Conservation (phyloP, 257 asterid species). For the Galeopsis tetrahit region DNA sequence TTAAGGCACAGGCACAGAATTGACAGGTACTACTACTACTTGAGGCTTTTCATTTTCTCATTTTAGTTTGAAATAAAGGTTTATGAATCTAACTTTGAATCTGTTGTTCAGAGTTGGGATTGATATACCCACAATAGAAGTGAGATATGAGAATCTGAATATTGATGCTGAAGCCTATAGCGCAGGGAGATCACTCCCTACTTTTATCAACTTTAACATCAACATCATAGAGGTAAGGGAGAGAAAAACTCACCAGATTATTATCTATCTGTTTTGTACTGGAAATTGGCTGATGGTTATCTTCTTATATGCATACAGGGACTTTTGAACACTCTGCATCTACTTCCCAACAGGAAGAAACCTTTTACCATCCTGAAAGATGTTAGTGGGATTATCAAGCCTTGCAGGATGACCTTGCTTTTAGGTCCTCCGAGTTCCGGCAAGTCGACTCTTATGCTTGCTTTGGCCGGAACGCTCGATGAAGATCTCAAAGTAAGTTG, state of each 20-base stretch:
- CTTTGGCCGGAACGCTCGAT: constrained; percentile 77
- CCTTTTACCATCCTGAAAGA: constrained; percentile 58
- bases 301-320: constrained; percentile 34
- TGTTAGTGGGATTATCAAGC: constrained; percentile 70
- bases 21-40: constrained; percentile 45
- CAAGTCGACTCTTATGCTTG: constrained; percentile 55
- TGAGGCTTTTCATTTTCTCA: no score
- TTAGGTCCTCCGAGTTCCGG: constrained; percentile 79
- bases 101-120: constrained; percentile 53
- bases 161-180: constrained; percentile 49
- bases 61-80: no score
- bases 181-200: constrained; percentile 53
- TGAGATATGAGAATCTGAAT: constrained; percentile 53
- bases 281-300: not conserved
- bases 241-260: not conserved
- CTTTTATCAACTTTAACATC: constrained; percentile 51
- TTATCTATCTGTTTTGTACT: not conserved
- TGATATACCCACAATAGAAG: constrained; percentile 61
- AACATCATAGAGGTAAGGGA: constrained; percentile 46
- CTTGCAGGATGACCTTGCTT: constrained; percentile 65
- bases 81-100: not conserved
- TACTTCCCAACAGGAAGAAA: constrained; percentile 56
- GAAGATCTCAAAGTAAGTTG: constrained; percentile 48
- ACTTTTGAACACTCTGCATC: constrained; percentile 41
- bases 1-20: constrained; percentile 55